A percentile compares a stretch with the other conserved stretches of the same genome.
Conservation (phyloP, 2,329 filamentous ascomycete genomes). For the Coniochaeta ligniaria region DNA sequence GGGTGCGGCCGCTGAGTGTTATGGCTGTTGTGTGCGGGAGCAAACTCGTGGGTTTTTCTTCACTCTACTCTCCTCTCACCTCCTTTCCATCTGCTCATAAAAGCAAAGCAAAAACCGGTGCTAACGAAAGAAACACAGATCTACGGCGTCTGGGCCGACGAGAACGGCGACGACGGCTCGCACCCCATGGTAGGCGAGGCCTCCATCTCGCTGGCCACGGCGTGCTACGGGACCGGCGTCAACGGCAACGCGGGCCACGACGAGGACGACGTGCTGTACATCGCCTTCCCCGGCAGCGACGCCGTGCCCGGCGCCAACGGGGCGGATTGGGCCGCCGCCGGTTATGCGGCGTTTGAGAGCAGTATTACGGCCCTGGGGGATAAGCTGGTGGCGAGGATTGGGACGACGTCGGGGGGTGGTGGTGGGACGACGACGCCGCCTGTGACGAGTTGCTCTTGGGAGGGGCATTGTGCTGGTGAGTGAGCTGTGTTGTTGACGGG, state of each 20-base stretch:
- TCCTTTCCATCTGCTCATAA: too few species aligned
- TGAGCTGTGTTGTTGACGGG: background rate
- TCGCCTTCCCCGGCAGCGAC: conserved; percentile 50
- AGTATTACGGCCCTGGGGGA: conserved; percentile 46
- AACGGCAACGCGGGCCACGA: conserved; percentile 50
- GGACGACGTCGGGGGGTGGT: background rate
- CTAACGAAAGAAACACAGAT: background rate
- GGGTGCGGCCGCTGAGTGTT: conserved; percentile 41
- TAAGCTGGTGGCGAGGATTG: conserved; percentile 35
- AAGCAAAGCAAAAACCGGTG: too few species aligned
- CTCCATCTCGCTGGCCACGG: conserved; percentile 37
- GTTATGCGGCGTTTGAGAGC: conserved; percentile 41
- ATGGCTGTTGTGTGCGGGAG: conserved; percentile 47
- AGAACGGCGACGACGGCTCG: conserved; percentile 36
- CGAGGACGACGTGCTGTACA: conserved; percentile 51
- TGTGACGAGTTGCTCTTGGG: background rate
- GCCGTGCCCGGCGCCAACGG: conserved; percentile 47
- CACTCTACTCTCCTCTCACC: too few species aligned
- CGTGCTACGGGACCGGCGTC: conserved; percentile 41
- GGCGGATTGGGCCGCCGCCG: conserved; percentile 47
- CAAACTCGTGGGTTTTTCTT: conserved; percentile 33
- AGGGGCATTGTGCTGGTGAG: background rate
- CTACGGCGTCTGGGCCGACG: conserved; percentile 48
- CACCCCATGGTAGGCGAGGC: conserved; percentile 37
- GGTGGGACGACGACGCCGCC: background rate